Evolutionary conservation across 129 eudicot species (phyloP).

Genomic region (Chrysanthemum lavandulifolium): DNA sequence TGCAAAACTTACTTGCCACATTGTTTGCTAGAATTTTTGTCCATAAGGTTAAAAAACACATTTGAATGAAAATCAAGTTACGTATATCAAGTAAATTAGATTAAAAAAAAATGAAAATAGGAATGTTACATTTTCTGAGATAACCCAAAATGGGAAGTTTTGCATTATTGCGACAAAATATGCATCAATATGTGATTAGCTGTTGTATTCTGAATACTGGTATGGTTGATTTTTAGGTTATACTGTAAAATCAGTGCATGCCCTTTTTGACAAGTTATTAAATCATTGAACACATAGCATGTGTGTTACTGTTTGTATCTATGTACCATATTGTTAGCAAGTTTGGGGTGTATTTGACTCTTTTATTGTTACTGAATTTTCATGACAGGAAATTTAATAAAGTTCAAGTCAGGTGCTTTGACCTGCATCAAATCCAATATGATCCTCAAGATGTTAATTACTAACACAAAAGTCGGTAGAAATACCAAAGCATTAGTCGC

Average conservation of each 20-base stretch:
- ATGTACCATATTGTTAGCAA: slow-evolving; percentile 15
- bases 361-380: slow-evolving; percentile 3
- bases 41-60: not conserved
- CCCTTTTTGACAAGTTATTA: no score
- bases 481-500: slow-evolving; percentile 95
- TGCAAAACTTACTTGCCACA: not conserved
- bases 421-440: slow-evolving; percentile 78
- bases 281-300: not conserved
- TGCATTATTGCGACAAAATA: no score
- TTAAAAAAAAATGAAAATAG: no score
- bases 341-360: not conserved
- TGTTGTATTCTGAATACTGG: no score
- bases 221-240: no score
- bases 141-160: no score
- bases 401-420: slow-evolving; percentile 82
- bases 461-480: slow-evolving; percentile 95
- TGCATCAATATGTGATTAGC: no score
- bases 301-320: not conserved
- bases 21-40: not conserved
- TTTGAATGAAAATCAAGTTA: not conserved
- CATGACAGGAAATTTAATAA: slow-evolving; percentile 77
- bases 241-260: no score
- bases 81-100: no score
- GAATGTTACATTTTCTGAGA: no score
- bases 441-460: slow-evolving; percentile 88